phyloP scores from a whole-genome alignment of 208 protist genomes.

The Borovskyia barvae region DNA sequence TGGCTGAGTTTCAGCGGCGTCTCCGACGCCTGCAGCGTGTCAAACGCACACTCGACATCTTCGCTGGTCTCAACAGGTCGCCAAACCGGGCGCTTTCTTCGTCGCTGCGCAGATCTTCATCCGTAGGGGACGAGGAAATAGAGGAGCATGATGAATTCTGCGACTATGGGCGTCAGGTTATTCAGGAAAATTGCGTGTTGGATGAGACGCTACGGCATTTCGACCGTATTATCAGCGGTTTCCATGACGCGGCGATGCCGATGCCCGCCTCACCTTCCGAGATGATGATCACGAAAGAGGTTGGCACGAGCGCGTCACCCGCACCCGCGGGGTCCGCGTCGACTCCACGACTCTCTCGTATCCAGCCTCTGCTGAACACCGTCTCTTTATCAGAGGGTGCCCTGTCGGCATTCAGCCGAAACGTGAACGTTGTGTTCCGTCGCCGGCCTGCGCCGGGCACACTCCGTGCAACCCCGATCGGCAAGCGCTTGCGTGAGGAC shows the following conservation, averaged over 20 bases:
- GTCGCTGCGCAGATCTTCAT: too few relatives aligned
- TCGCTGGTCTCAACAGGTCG: neutral
- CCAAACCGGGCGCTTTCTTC: too few relatives aligned
- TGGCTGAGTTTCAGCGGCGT: conserved; percentile 5
- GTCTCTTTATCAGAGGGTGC: conserved; percentile 45
- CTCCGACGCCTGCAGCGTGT: conserved; percentile 22
- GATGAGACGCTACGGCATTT: conserved; percentile 8
- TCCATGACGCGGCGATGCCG: conserved; percentile 1
- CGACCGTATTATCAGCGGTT: conserved; percentile 2
- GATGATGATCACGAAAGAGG: neutral
- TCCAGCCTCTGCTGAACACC: conserved; percentile 15
- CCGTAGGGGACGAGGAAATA: neutral
- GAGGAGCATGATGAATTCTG: neutral
- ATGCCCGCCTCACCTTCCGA: neutral
- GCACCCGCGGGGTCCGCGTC: too few relatives aligned
- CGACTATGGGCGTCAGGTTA: too few relatives aligned
- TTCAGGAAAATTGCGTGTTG: conserved; percentile 19
- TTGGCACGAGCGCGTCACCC: too few relatives aligned
- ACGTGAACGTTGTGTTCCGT: conserved; percentile 40
- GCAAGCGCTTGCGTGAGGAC: conserved; percentile 6
- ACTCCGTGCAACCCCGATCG: neutral
- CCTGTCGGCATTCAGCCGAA: conserved; percentile 40
- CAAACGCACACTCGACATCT: conserved; percentile 1
- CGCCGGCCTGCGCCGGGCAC: conserved; percentile 8
- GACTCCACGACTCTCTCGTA: neutral